Evolutionary conservation across 2,329 filamentous ascomycete genomes (phyloP), one percentile per base, ranked within the genome.

Genomic region (Xylariaceae sp.): DNA sequence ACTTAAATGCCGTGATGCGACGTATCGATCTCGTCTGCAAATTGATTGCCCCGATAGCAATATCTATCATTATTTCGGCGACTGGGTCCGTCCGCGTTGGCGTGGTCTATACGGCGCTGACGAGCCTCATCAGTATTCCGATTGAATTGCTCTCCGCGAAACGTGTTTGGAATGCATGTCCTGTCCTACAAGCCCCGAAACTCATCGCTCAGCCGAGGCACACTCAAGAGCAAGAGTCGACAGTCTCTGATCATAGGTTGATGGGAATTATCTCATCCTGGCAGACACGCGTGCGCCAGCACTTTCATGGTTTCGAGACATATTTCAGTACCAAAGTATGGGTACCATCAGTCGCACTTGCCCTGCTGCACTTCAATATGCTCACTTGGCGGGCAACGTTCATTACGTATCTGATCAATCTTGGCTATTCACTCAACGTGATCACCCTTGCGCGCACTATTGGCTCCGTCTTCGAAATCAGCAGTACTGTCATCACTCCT

Each of bases 21-120:
- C 69, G 77, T 7, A 81, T 82, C 52, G 79, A 82, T 54, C 68
- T 82, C 3, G 68, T 75, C 39, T 82, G 78, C 67, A 82, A 82
- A 59, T 71, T 82, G 12, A 50, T 78, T 30, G 74, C 75, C 0
- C 79, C 79, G 1, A 68, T 81, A 6, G 61, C 75, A 7, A 75
- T 80, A 18, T 76, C 77, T 0, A 45, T 74, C 6, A 56, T 80
- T 11, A 67, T 72, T 22, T 70, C 71, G 7, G 68, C 71, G 27
- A 66, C 75, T 12, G 65, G 66, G 6, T 76, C 72, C 1, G 70
- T 73, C 1, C 65, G 58, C 3, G 49, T 69, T 12, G 77, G 76
- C 3, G 72, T 81, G 3, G 55, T 75, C 48, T 68, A 69, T 15
- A 75, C 76, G 5, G 67, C 75, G 1, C 58, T 63, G 9, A 67